Base-by-base conservation (phyloP, 805 yeast species). In the Wickerhamiella shivajii region DNA sequence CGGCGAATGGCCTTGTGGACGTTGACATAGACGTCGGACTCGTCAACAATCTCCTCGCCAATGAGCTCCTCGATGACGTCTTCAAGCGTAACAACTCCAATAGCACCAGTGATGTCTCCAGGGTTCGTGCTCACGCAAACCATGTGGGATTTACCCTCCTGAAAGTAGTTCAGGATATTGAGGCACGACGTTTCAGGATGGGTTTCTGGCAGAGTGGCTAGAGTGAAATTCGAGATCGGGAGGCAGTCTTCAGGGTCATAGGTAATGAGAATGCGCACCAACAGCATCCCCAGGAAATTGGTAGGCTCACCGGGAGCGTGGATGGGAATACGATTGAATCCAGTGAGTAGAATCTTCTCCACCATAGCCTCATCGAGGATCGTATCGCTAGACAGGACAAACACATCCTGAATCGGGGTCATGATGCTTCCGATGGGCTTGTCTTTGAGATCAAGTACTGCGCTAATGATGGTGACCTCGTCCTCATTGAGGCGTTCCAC, bases 61-160 rank as follows among this genome's bases (percentile, higher is more conserved):
- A 87, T 87, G 43, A 87, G 66, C 57, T 87, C 98, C 56, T 87
- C 98, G 50, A 87, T 90, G n/a, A 87, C 96, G 51, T 87, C 98
- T 57, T 87, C 98, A 40, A 87, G 63, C 1, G 98, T 87, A 27
- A 87, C 62, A 7, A 87, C 93, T 43, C 98, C 98, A 20, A 77
- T 53, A 1, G 95, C 90, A 14, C 96, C 96, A 24, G 65, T 63
- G 1, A 77, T 66, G 24, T 56, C 66, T 27, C 98, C 98, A 0
- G 97, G 97, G 28, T 64, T 64, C 37, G 74, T 75, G 42, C 87
- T 74, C 6, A 87, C 95, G 23, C 85, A 74, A 47, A 90, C 87
- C 98, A 87, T 87, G 57, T 87, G 98, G 1, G 93, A 77, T 56
- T 84, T 85, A 40, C 98, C 98, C 55, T 87, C 96, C 56, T 87